Conservation (phyloP, 495 filamentous ascomycete genomes). For the Jackrogersella minutella region DNA sequence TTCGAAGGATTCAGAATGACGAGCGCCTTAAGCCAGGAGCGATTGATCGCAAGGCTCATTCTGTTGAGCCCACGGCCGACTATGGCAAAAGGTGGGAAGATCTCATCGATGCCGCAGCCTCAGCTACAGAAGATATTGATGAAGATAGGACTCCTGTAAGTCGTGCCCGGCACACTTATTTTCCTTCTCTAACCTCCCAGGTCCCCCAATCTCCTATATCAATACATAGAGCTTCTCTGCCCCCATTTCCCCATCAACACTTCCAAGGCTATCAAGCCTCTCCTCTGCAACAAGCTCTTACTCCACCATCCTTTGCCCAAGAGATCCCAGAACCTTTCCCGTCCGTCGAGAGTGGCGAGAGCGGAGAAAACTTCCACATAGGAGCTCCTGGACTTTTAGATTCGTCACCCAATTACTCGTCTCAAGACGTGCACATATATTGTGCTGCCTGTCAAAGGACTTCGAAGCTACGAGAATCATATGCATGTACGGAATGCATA, state of each 20-base stretch:
- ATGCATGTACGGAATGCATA: conserved; percentile 93
- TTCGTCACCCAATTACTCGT: conserved; percentile 62
- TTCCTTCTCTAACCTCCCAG: conserved; percentile 57
- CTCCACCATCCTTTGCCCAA: conserved; percentile 74
- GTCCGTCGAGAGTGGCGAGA: conserved; percentile 75
- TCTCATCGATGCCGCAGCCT: conserved; percentile 88
- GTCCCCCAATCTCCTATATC: conserved; percentile 72
- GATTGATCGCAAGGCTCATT: conserved; percentile 80
- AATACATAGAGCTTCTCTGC: conserved; percentile 78
- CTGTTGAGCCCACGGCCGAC: conserved; percentile 79
- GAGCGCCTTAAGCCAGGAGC: conserved; percentile 70
- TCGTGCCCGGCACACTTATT: conserved; percentile 45
- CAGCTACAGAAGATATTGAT: conserved; percentile 90
- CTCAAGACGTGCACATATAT: conserved; percentile 80
- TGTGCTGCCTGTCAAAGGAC: conserved; percentile 82
- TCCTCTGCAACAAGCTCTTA: conserved; percentile 84
- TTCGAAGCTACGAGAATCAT: conserved; percentile 78
- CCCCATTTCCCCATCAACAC: conserved; percentile 68
- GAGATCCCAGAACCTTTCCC: conserved; percentile 79
- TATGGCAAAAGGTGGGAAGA: conserved; percentile 94
- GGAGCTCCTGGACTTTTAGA: conserved; percentile 60
- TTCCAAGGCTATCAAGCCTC: conserved; percentile 84
- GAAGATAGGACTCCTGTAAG: conserved; percentile 82
- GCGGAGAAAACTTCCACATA: conserved; percentile 72
- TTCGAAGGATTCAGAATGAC: conserved; percentile 59